Conservation (phyloP, 2,329 filamentous ascomycete species). For the Aspergillus sergii region DNA sequence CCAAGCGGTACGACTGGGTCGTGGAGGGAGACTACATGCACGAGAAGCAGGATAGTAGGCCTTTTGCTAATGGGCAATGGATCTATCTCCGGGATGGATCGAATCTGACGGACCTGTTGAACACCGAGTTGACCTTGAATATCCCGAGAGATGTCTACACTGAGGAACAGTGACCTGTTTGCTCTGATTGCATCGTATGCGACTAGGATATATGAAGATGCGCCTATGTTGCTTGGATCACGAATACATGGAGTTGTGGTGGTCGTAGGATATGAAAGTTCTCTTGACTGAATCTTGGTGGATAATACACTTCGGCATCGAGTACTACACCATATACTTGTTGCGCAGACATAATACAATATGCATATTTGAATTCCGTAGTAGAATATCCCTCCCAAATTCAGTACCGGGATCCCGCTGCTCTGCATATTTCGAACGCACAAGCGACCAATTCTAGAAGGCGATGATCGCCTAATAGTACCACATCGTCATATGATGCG, state of each 20-base stretch:
- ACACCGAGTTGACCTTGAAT: constrained; percentile 73
- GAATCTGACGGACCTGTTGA: constrained; percentile 71
- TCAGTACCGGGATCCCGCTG: background rate
- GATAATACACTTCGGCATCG: constrained; percentile 12
- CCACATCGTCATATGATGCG: background rate
- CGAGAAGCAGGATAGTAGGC: constrained; percentile 72
- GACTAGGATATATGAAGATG: background rate
- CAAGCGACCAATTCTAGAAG: background rate
- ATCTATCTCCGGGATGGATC: constrained; percentile 84
- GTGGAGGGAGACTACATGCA: constrained; percentile 69
- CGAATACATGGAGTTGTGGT: background rate
- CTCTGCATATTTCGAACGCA: no score
- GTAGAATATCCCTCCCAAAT: background rate
- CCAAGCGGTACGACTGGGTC: constrained; percentile 93
- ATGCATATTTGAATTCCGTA: background rate
- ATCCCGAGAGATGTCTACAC: constrained; percentile 48
- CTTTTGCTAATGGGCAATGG: constrained; percentile 67
- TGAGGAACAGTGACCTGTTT: constrained; percentile 24
- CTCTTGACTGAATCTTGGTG: background rate
- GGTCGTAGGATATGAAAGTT: constrained; percentile 10
- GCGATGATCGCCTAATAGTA: background rate
- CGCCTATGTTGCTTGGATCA: background rate
- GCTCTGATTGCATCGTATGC: background rate
- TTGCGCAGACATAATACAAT: constrained; percentile 14
- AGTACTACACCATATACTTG: constrained; percentile 11